A percentile compares a stretch with the other conserved stretches of the same genome.
Conservation (phyloP, 306 rosid genomes). For the Neltuma alba region DNA sequence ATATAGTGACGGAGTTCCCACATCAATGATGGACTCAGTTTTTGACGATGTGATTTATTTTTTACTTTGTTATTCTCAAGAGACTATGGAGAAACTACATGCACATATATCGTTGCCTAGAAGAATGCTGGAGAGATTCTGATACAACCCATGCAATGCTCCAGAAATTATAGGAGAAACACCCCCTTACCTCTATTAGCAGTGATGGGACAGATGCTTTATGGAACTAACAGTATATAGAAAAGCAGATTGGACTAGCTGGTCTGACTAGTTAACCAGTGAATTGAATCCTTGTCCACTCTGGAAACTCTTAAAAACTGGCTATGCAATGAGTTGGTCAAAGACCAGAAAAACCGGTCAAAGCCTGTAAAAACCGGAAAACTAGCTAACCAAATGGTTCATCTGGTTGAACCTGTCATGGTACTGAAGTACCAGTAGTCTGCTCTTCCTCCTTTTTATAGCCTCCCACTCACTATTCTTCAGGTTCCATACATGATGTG, state of each 20-base stretch:
- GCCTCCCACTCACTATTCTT: too few relatives aligned
- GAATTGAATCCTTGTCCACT: neutral
- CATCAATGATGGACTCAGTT: neutral
- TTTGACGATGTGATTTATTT: neutral
- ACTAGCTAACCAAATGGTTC: neutral
- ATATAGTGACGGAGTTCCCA: neutral
- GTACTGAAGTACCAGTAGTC: too few relatives aligned
- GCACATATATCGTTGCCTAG: neutral
- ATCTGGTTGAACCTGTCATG: neutral
- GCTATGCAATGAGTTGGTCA: neutral
- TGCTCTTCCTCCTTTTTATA: too few relatives aligned
- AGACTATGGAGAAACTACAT: neutral
- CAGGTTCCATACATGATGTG: too few relatives aligned
- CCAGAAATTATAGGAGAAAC: neutral
- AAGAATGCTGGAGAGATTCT: neutral
- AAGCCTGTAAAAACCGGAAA: neutral
- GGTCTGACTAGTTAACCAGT: neutral
- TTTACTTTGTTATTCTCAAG: neutral
- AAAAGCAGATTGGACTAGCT: neutral
- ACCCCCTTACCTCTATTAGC: neutral
- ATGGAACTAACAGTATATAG: neutral
- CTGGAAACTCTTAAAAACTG: neutral
- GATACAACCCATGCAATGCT: neutral
- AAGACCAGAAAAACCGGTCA: neutral
- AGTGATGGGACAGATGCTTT: neutral